Evolutionary conservation across 139 green algal species (phyloP).

Genomic region (Chlorella sp.): DNA sequence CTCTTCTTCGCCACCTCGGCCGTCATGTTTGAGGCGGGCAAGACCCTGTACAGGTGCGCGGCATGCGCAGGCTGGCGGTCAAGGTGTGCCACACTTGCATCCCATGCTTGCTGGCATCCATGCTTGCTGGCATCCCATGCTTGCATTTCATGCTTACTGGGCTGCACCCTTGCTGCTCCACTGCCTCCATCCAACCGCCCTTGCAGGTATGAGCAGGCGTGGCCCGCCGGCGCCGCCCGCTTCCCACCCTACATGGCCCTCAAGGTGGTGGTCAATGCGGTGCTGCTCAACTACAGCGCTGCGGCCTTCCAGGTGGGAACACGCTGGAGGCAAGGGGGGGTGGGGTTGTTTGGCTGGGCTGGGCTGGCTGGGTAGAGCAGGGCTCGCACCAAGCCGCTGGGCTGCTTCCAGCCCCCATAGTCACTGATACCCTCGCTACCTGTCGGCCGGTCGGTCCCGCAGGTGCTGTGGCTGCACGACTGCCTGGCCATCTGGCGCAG

Average conservation of each 20-base stretch:
- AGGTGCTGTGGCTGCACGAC: slow-evolving; percentile 49
- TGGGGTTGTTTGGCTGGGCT: not conserved
- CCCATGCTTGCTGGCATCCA: too few relatives aligned
- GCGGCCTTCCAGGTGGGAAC: slow-evolving; percentile 51
- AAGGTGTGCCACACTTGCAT: too few relatives aligned
- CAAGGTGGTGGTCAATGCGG: slow-evolving; percentile 50
- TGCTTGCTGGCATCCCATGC: too few relatives aligned
- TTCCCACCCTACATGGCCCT: slow-evolving; percentile 31
- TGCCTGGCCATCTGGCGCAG: slow-evolving; percentile 47
- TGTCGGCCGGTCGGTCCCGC: not conserved
- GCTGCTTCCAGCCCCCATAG: not conserved
- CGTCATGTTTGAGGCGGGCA: slow-evolving; percentile 30
- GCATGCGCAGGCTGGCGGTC: not conserved
- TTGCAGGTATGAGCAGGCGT: slow-evolving; percentile 52
- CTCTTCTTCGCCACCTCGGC: slow-evolving; percentile 18
- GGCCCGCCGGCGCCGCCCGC: slow-evolving; percentile 5
- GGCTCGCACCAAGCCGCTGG: too few relatives aligned
- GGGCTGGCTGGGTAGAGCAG: not conserved
- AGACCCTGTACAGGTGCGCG: slow-evolving; percentile 23
- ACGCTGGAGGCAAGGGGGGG: too few relatives aligned
- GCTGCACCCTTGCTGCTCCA: too few relatives aligned
- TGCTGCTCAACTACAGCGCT: slow-evolving; percentile 57
- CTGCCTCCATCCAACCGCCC: too few relatives aligned
- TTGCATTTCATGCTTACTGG: too few relatives aligned
- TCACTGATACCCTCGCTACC: too few relatives aligned